phyloP scores from a whole-genome alignment of 768 basidiomycete genomes.

The Russula sp. region DNA sequence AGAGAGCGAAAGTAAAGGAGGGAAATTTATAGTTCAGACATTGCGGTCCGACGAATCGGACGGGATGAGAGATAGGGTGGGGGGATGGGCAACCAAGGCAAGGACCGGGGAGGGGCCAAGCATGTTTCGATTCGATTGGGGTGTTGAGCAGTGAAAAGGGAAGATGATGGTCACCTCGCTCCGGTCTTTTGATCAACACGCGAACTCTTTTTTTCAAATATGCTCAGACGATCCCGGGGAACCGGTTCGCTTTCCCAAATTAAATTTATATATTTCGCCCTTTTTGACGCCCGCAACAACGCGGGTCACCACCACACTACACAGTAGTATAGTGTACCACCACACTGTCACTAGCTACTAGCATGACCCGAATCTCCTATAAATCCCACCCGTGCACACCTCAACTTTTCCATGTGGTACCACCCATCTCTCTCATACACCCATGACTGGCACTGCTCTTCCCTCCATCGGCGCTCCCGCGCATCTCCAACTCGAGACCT shows the following conservation, averaged over 20 bases:
- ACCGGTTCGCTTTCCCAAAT: background rate
- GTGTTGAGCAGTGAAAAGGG: background rate
- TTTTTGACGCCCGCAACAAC: too few relatives aligned
- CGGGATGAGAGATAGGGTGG: constrained; percentile 10
- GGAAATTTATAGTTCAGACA: constrained; percentile 26
- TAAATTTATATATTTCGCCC: too few relatives aligned
- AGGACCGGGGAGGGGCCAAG: constrained; percentile 21
- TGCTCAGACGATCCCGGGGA: constrained; percentile 1
- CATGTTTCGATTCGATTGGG: background rate
- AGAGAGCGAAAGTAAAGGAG: background rate
- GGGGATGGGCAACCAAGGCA: constrained; percentile 14
- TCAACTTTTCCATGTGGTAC: too few relatives aligned
- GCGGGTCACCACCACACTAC: too few relatives aligned
- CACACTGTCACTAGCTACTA: too few relatives aligned
- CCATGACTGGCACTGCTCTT: background rate
- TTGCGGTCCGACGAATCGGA: constrained; percentile 30
- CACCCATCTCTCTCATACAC: background rate
- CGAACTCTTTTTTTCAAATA: constrained; percentile 19
- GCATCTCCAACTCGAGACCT: constrained; percentile 39
- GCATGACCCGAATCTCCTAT: background rate
- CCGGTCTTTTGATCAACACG: constrained; percentile 25
- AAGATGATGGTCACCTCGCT: background rate
- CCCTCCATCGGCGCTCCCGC: background rate
- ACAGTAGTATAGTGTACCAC: too few relatives aligned
- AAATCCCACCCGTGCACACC: background rate